Conservation (phyloP, 2,329 filamentous ascomycete genomes). For the Botrytis cinerea region DNA sequence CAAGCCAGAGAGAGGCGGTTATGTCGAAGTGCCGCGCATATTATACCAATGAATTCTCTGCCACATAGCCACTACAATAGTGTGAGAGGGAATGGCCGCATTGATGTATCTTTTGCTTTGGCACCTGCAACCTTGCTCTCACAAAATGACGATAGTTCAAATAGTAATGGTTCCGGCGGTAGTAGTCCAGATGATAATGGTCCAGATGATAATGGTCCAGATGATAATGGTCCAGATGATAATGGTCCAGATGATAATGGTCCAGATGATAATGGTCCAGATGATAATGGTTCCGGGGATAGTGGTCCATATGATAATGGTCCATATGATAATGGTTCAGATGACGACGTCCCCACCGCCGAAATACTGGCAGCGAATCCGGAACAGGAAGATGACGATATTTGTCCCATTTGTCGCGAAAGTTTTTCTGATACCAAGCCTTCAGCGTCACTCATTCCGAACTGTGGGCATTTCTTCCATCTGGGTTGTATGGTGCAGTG, state of each 20-base stretch:
- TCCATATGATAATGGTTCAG: neutral
- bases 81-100: too few species aligned
- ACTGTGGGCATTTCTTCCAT: neutral
- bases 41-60: neutral
- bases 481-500: neutral
- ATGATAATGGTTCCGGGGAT: too few species aligned
- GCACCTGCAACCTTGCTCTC: too few species aligned
- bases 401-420: neutral
- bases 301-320: too few species aligned
- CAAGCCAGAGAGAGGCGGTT: neutral
- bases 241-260: too few species aligned
- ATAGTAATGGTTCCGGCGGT: too few species aligned
- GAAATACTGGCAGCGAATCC: neutral
- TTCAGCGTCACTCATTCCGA: neutral
- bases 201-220: neutral
- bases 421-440: neutral
- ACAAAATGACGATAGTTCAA: too few species aligned
- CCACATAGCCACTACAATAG: too few species aligned
- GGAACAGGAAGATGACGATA: neutral
- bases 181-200: too few species aligned
- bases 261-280: too few species aligned
- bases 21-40: neutral
- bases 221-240: too few species aligned
- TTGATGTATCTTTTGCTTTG: too few species aligned
- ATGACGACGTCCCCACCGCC: neutral